Percentiles rank a stretch among this genome's conserved stretches.
phyloP scores from a whole-genome alignment of 2,329 filamentous ascomycete species.

The Epicoccum nigrum region DNA sequence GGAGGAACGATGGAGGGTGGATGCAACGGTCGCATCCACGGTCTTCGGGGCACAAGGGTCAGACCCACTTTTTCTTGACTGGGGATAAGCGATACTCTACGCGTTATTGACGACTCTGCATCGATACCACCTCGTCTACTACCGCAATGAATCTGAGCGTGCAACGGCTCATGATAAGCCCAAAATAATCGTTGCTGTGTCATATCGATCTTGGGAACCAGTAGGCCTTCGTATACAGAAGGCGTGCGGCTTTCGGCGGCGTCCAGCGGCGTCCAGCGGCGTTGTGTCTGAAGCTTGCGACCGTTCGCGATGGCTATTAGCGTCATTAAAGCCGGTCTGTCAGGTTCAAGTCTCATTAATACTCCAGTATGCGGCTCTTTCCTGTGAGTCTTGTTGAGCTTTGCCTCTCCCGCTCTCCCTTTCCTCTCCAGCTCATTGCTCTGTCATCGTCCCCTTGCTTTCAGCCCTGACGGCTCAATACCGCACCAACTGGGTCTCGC shows the following conservation, averaged over 20 bases:
- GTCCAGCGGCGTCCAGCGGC: constrained; percentile 15
- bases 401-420: constrained; percentile 35
- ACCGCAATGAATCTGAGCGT: constrained; percentile 20
- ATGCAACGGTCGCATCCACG: constrained; percentile 45
- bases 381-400: constrained; percentile 32
- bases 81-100: constrained; percentile 29
- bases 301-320: constrained; percentile 23
- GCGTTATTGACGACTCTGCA: constrained; percentile 31
- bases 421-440: constrained; percentile 27
- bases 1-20: constrained; percentile 41
- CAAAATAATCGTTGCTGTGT: constrained; percentile 29
- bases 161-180: constrained; percentile 14
- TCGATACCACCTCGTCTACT: constrained; percentile 40
- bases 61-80: constrained; percentile 29
- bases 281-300: constrained; percentile 19
- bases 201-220: constrained; percentile 30
- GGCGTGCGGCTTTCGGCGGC: constrained; percentile 28
- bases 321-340: constrained; percentile 17
- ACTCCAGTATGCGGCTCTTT: constrained; percentile 18
- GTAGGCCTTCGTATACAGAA: constrained; percentile 20
- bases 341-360: constrained; percentile 30
- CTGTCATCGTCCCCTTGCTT: constrained; percentile 15
- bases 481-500: constrained; percentile 2
- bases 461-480: constrained; percentile 10
- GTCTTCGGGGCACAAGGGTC: constrained; percentile 29